phyloP scores from a whole-genome alignment of 139 green algal genomes.

The Pseudopediastrum boryanum region DNA sequence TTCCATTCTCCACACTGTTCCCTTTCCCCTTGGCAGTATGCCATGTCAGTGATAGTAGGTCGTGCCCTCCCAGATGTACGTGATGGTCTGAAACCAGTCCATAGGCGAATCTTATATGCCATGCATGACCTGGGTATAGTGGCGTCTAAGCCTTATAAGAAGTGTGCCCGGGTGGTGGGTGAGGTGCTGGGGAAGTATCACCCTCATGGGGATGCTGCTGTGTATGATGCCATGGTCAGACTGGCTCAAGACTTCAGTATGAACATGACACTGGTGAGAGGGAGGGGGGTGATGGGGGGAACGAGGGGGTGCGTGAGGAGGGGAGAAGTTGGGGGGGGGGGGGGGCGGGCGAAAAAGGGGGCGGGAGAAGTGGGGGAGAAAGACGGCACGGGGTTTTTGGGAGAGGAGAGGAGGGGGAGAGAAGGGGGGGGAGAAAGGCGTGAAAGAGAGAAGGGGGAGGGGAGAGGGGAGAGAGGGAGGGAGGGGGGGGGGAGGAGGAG shows the following conservation, averaged over 20 bases:
- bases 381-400: no score
- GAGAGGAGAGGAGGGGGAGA: no score
- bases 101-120: slow-evolving; percentile 92
- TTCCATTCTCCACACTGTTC: not conserved
- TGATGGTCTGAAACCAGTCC: slow-evolving; percentile 98
- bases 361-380: no score
- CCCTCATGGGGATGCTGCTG: slow-evolving; percentile 91
- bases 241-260: slow-evolving; percentile 92
- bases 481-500: no score
- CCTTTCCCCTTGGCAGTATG: slow-evolving; percentile 72
- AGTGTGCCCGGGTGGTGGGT: slow-evolving; percentile 96
- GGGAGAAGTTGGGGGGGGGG: no score
- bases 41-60: slow-evolving; percentile 97
- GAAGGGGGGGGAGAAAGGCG: no score
- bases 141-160: slow-evolving; percentile 46
- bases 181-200: slow-evolving; percentile 99
- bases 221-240: slow-evolving; percentile 95
- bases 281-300: no score
- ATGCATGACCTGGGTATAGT: slow-evolving; percentile 95
- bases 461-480: no score
- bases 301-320: no score
- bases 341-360: no score
- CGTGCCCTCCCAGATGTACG: slow-evolving; percentile 94
- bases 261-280: slow-evolving; percentile 76
- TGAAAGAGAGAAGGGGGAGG: no score